Conservation (phyloP, 176 grass and related monocot genomes). For the Pontederia paniculata region DNA sequence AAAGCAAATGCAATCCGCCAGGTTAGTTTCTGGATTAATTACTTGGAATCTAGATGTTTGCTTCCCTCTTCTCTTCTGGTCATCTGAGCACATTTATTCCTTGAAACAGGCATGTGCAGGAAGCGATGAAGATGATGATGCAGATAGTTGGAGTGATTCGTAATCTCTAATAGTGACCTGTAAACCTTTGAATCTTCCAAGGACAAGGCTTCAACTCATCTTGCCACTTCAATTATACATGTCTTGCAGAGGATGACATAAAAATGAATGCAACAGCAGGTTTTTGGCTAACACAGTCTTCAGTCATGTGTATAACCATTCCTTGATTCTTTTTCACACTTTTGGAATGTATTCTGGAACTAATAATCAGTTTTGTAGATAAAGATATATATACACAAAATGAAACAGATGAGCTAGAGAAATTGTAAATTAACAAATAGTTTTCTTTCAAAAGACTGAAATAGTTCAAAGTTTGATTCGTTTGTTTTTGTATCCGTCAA, state of each 20-base stretch:
- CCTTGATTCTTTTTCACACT: no score
- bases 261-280: no score
- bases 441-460: no score
- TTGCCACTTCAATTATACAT: background rate
- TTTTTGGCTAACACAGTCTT: no score
- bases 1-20: constrained; percentile 95
- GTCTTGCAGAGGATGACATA: background rate
- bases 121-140: constrained; percentile 82
- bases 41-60: background rate
- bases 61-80: constrained; percentile 7
- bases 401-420: no score
- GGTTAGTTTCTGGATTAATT: constrained; percentile 21
- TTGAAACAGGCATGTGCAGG: constrained; percentile 58
- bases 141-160: constrained; percentile 85
- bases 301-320: no score
- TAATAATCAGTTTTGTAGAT: no score
- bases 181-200: background rate
- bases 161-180: constrained; percentile 2
- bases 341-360: no score
- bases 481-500: no score
- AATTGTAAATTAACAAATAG: no score
- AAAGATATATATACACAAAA: no score
- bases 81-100: background rate
- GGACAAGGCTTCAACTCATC: background rate
- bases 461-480: no score